Percentiles rank a stretch among this genome's conserved stretches.
These are phyloP conservation scores for Mariannaea elegans DNA, from an alignment of 2,329 filamentous ascomycete species.

Conservation along the genomic window DNA sequence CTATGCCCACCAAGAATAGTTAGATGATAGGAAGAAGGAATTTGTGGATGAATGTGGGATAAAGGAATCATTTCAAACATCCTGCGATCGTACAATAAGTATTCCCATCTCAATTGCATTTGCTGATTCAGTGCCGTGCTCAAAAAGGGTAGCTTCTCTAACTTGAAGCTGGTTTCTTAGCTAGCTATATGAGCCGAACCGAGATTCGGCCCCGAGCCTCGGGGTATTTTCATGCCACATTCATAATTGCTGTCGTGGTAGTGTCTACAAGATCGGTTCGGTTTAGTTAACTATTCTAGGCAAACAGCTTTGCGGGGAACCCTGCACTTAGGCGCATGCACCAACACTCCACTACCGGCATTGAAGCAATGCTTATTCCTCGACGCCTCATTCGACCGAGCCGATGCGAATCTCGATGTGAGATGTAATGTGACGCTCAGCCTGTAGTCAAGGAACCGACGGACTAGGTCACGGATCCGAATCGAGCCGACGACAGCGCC, in stretches of 20 bases:
- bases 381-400: conserved; percentile 6
- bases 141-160: conserved; percentile 14
- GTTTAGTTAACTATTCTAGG: not conserved
- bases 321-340: conserved; percentile 2
- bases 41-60: not conserved
- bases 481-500: conserved; percentile 9
- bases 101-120: not conserved
- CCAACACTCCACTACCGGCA: no score
- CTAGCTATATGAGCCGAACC: conserved; percentile 1
- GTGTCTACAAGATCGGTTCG: conserved; percentile 1
- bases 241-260: not conserved
- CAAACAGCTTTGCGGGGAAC: conserved; percentile 10
- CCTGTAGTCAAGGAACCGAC: no score
- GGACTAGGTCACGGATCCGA: conserved; percentile 5
- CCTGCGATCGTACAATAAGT: conserved; percentile 10
- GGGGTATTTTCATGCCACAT: not conserved
- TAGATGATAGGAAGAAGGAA: no score
- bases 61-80: not conserved
- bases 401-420: not conserved
- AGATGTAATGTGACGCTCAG: no score
- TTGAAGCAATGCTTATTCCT: conserved; percentile 5
- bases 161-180: conserved; percentile 4
- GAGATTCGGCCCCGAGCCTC: conserved; percentile 4
- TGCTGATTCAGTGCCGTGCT: not conserved
- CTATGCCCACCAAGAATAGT: no score